These are phyloP conservation scores for Macrolepiota fuliginosa DNA, from an alignment of 768 basidiomycete species.

Conservation along the genomic window DNA sequence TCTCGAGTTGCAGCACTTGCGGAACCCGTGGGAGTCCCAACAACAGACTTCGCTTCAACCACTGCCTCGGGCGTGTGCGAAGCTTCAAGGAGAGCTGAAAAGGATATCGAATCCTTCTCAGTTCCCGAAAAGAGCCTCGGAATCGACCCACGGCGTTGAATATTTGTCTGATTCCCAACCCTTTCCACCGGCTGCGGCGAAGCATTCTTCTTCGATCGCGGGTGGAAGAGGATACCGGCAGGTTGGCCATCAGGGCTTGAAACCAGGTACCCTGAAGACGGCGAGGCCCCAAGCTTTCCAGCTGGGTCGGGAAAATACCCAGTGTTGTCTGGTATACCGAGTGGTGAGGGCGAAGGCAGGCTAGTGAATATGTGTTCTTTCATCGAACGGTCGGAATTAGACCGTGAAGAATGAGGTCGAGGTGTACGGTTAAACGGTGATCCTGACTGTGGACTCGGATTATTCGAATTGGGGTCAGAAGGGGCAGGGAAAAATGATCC, in stretches of 20 bases:
- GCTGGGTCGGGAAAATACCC: constrained; percentile 78
- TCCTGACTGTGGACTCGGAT: background rate
- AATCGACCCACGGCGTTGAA: constrained; percentile 25
- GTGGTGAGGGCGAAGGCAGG: constrained; percentile 63
- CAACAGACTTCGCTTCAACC: constrained; percentile 1
- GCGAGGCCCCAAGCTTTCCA: constrained; percentile 69
- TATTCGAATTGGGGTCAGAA: constrained; percentile 1
- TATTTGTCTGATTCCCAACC: constrained; percentile 36
- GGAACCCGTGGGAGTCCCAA: constrained; percentile 1
- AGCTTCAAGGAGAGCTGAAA: constrained; percentile 34
- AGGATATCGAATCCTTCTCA: constrained; percentile 19
- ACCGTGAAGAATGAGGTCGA: constrained; percentile 52
- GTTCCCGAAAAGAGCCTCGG: constrained; percentile 24
- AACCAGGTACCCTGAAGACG: constrained; percentile 85
- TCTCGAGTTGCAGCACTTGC: constrained; percentile 7
- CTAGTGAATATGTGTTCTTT: constrained; percentile 35
- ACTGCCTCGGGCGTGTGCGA: background rate
- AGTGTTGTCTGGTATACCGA: constrained; percentile 64
- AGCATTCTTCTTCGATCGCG: constrained; percentile 42
- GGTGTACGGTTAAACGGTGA: constrained; percentile 26
- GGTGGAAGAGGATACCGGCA: constrained; percentile 95
- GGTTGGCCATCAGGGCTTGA: constrained; percentile 93
- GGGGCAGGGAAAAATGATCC: constrained; percentile 41
- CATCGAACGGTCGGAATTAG: constrained; percentile 62
- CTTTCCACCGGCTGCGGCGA: constrained; percentile 42